Base-by-base conservation (phyloP, 495 filamentous ascomycete species). In the Antarctomyces pellizariae region DNA sequence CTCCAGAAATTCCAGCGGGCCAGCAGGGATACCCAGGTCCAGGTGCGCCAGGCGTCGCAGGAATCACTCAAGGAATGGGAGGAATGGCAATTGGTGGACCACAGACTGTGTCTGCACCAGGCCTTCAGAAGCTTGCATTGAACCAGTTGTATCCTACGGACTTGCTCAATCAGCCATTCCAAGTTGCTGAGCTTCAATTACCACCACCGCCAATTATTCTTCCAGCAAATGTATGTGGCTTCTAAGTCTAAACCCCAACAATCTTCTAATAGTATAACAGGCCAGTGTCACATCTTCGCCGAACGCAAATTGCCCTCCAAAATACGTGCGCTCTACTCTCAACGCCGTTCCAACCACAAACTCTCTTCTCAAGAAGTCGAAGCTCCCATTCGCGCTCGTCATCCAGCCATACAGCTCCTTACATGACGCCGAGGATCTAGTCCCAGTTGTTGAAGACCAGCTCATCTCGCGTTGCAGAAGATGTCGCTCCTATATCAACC, bases 401-500 rank as follows among this genome's bases (percentile, higher is more conserved):
- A 92, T 97, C 24, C 84, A 95, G 49, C 86, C 86, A 3, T 97
- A 92, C 40, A 76, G 65, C 14, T 67, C 89, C 9, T 67, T 97
- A 13, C 89, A 92, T 44, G 86, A 97, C 45, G 57, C 68, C 4
- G 86, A 92, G 41, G 89, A 93, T 39, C 63, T 67, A 11, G 69
- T 97, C 4, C 86, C 89, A 4, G 67, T 97, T 24, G 77, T 92
- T 15, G 73, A 84, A 23, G 86, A 97, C 48, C 89, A 93, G 48
- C 80, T 97, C 30, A 97, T 97, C 42, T 84, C 83, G 19, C 68
- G 86, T 42, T 97, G 86, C 54, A 62, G 86, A 46, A 70, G 86
- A 42, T 97, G 86, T 49, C 64, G 84, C 32, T 83, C 84, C 22
- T 95, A 95, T 43, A 95, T 95, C 56, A 93, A 95, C 48, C 82